Percentiles rank a stretch among this genome's conserved stretches.
phyloP scores from a whole-genome alignment of 345 rosid genomes.

The Fremontodendron californicum region DNA sequence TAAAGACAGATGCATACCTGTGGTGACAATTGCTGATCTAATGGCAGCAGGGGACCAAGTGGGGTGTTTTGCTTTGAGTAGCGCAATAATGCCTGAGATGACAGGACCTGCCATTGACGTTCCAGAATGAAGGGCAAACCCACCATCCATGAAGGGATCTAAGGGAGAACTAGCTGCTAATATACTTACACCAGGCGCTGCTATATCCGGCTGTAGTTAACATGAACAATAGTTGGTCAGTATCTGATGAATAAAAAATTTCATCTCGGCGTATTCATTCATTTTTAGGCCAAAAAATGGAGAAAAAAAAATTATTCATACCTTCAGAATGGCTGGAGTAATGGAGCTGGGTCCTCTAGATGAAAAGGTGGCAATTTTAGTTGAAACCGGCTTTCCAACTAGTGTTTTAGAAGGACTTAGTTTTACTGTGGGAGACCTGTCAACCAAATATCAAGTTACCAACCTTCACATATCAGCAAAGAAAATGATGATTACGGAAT shows the following conservation, averaged over 20 bases:
- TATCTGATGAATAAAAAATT: too few species aligned
- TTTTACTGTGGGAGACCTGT: conserved; percentile 20
- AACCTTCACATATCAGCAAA: not conserved
- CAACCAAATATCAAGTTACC: not conserved
- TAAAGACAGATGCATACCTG: conserved; percentile 24
- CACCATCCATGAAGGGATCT: not conserved
- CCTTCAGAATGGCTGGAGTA: conserved; percentile 40
- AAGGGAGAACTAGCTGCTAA: conserved; percentile 34
- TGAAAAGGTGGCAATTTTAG: conserved; percentile 40
- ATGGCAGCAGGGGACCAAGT: conserved; percentile 45
- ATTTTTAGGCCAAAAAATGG: too few species aligned
- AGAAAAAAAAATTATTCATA: not conserved
- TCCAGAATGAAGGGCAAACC: conserved; percentile 24
- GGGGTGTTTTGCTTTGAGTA: conserved; percentile 38
- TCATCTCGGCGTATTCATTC: too few species aligned
- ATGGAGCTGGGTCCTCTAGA: conserved; percentile 56
- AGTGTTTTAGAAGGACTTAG: conserved; percentile 23
- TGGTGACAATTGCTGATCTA: conserved; percentile 47
- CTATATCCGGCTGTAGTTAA: conserved; percentile 40
- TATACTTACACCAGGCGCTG: conserved; percentile 42
- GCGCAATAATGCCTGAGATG: conserved; percentile 37
- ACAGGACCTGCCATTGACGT: conserved; percentile 45
- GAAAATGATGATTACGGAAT: not conserved
- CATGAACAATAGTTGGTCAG: too few species aligned
- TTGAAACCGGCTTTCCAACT: conserved; percentile 27